Evolutionary conservation across 1,139 yeast genomes (phyloP).

Genomic region (Martiniozyma asiatica): DNA sequence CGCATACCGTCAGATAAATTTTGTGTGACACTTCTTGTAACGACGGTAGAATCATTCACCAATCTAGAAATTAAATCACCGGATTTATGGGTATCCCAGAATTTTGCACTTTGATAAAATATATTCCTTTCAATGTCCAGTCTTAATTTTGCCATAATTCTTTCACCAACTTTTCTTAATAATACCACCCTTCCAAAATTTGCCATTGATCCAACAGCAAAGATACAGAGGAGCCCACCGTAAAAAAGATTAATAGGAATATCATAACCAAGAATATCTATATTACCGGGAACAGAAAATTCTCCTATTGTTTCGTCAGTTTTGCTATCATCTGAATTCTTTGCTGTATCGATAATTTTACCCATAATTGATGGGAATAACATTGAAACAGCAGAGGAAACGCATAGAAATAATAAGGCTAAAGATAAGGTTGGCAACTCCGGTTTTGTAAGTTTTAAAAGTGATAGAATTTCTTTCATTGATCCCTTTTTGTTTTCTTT

Average conservation of each 20-base stretch:
- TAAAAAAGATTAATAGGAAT: conserved; percentile 20
- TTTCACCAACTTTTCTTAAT: conserved; percentile 39
- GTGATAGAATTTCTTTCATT: conserved; percentile 18
- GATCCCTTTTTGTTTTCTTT: conserved; percentile 16
- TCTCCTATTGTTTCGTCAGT: conserved; percentile 1
- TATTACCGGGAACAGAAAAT: conserved; percentile 10
- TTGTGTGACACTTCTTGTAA: conserved; percentile 40
- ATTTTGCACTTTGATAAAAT: conserved; percentile 41
- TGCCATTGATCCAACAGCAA: conserved; percentile 35
- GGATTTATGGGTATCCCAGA: conserved; percentile 45
- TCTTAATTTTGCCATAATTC: conserved; percentile 40
- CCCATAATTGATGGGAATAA: conserved; percentile 37
- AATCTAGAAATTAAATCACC: conserved; percentile 48
- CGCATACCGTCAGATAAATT: conserved; percentile 47
- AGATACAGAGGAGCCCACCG: conserved; percentile 24
- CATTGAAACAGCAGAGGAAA: conserved; percentile 30
- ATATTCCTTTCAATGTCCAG: conserved; percentile 38
- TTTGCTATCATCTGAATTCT: conserved; percentile 14
- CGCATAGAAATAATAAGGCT: conserved; percentile 18
- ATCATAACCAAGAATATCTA: conserved; percentile 14
- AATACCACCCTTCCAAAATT: conserved; percentile 41
- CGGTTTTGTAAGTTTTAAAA: conserved; percentile 20
- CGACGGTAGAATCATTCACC: conserved; percentile 43
- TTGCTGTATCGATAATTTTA: conserved; percentile 29
- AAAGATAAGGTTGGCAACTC: conserved; percentile 20